Base-by-base conservation (phyloP, 1,139 yeast genomes). In the Pichia sp. region DNA sequence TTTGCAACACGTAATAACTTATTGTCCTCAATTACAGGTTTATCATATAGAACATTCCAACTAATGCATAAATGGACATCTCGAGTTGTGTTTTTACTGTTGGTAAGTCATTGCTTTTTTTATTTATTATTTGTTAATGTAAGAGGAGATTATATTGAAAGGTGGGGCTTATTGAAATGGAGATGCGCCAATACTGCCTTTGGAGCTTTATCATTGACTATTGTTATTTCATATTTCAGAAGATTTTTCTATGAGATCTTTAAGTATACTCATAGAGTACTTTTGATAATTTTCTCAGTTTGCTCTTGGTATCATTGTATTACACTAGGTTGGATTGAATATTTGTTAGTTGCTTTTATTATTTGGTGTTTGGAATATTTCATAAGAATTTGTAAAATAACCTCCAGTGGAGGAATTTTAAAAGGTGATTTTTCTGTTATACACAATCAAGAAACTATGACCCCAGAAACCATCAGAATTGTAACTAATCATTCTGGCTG, bases 1-100 rank as follows among this genome's bases (percentile, higher is more conserved):
- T 77, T 79, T 60, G 80, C 79, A 0, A 79, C 84, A 0, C 64
- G 88, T 47, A 81, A 79, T 55, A 79, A 79, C 54, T 59, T 79
- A 39, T 55, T 79, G 30, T 70, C 74, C 45, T 64, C 68, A 62
- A 37, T 75, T 5, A 78, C 85, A 0, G 74, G 82, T 19, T 70
- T 82, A 74, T 71, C 78, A 28, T 75, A 72, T 51, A 68, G 80
- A 15, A 69, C 79, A 1, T 78, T 74, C 51, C 73, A 76, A 36
- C 62, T 75, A 23, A 71, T 69, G 49, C 86, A 80, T 56, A 62
- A 77, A 44, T 77, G 83, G 83, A 52, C 73, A 2, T 73, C 83
- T 1, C 60, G 84, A 42, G 56, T 71, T 3, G 56, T 69, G 3
- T 62, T 75, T 39, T 40, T 64, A 2, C 47, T 74, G 49, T 53